These are phyloP conservation scores for Aspergillus conjunctus DNA, from an alignment of 495 filamentous ascomycete genomes.

Conservation along the genomic window DNA sequence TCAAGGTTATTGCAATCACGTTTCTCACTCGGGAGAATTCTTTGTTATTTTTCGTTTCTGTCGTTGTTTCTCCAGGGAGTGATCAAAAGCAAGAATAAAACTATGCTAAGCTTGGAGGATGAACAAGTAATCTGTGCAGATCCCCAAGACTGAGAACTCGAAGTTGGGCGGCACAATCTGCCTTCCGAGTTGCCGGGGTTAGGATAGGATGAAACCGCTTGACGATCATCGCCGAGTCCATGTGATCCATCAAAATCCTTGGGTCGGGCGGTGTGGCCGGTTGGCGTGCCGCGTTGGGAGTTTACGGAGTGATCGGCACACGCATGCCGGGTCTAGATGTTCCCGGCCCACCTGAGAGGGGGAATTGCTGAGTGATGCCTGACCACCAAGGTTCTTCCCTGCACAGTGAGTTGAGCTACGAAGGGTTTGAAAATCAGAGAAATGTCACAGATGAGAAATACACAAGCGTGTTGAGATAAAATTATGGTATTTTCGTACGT, in stretches of 20 bases:
- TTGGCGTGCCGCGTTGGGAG: background rate
- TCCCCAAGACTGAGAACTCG: background rate
- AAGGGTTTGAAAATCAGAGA: too few species aligned
- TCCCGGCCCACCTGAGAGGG: background rate
- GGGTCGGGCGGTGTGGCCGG: background rate
- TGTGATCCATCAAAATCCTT: background rate
- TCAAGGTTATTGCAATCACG: background rate
- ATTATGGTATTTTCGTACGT: background rate
- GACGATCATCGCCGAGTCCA: background rate
- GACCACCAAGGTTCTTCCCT: background rate
- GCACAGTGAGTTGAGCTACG: background rate
- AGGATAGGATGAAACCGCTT: background rate
- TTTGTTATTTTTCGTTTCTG: background rate
- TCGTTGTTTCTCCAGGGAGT: background rate
- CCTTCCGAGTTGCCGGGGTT: background rate
- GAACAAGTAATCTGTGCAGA: background rate
- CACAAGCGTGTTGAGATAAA: too few species aligned
- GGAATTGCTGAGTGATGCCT: background rate
- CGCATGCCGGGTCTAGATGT: conserved; percentile 2
- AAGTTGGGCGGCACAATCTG: background rate
- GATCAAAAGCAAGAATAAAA: background rate
- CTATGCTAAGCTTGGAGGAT: background rate
- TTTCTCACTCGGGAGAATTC: background rate
- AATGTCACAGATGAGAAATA: too few species aligned
- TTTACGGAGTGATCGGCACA: background rate